Base-by-base conservation (phyloP, 306 rosid genomes). In the Glycine latifolia region DNA sequence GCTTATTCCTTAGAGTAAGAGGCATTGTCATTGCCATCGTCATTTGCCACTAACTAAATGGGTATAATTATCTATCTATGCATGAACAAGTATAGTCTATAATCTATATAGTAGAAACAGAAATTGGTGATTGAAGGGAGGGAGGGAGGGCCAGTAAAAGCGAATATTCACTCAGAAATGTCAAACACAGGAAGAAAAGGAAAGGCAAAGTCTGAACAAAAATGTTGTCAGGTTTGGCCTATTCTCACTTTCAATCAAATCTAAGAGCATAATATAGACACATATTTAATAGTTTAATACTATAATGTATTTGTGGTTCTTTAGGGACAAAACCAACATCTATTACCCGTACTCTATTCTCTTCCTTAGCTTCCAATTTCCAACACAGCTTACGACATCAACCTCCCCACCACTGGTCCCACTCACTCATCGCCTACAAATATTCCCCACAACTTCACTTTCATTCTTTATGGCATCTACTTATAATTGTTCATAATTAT, bases 1-100 rank as follows among this genome's bases (percentile, higher is more conserved):
- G 97, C 63, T 79, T 79, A 68, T 87, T 79, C 83, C 87, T 87
- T 33, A 91, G 53, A 75, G 69, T 70, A 54, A 33, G 11, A 68
- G 58, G 14, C 81, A 81, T 75, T 75, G 82, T 47, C 56, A 76
- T 49, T 71, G 79, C 49, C 55, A 75, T 49, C 61, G 79, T 26
- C 43, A 78, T 26, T 80, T 54, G 58, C 33, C 16, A 35, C 12
- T 82, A 56, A 20, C 26, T 20, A 20, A 20, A 20, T 20, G 26
- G 26, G 0, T 20, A 20, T 20, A 20, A 20, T 20, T 20, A 20
- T 20, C 48, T 70, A 79, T 37, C 8, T 43, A 43, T 81, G 60
- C 68, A 67, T 75, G 68, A 81, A 76, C 2, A 3, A 13, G 37
- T 46, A 26, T 10, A 44, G 41, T 56, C 17, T 39, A 33, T 71